Conservation (phyloP, 768 basidiomycete species). For the Pisolithus orientalis region DNA sequence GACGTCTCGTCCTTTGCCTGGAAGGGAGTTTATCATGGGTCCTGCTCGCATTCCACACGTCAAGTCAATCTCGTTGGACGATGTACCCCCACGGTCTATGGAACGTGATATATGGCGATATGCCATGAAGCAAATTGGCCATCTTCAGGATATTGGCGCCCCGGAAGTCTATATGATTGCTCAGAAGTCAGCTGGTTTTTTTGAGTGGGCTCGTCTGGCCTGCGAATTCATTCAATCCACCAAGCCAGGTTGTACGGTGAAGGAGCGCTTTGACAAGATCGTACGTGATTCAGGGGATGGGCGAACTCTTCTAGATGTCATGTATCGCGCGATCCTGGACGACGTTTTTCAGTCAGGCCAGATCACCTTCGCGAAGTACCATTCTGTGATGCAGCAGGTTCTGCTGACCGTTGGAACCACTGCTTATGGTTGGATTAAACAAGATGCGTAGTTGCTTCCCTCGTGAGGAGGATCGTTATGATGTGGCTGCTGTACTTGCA, state of each 20-base stretch:
- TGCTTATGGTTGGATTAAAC: background rate
- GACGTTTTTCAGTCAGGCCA: background rate
- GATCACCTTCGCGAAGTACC: background rate
- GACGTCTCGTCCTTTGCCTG: background rate
- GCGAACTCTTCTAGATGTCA: background rate
- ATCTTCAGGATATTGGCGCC: no score
- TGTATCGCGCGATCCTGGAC: background rate
- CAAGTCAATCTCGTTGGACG: background rate
- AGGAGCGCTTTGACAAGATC: background rate
- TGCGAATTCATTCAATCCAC: background rate
- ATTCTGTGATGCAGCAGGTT: background rate
- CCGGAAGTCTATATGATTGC: background rate
- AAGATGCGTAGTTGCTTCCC: background rate
- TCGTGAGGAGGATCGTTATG: background rate
- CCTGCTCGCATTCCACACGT: background rate
- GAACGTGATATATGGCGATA: no score
- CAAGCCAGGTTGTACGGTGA: no score
- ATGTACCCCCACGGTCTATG: background rate
- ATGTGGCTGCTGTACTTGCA: background rate
- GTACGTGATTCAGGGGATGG: background rate
- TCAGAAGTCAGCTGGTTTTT: background rate
- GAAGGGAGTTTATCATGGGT: background rate
- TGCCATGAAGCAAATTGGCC: no score
- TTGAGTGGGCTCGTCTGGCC: background rate
- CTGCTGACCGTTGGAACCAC: conserved; percentile 3